Base-by-base conservation (phyloP, 2,329 filamentous ascomycete genomes). In the Penicillium corylophilum region DNA sequence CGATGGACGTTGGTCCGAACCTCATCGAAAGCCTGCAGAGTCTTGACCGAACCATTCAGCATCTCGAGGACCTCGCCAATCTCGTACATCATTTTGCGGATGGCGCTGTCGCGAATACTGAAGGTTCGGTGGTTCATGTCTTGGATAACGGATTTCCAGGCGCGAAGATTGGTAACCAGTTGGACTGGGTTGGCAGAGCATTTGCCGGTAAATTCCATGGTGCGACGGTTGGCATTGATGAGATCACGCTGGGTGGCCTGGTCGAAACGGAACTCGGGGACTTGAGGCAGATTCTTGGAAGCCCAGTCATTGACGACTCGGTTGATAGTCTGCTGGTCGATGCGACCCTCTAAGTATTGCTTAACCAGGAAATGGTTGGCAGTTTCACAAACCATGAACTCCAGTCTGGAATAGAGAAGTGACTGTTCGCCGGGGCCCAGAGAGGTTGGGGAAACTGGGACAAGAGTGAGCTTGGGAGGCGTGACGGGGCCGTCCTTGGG, bases 241-340 rank as follows among this genome's bases (percentile, higher is more conserved):
- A 82, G 63, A 18, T 76, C 71, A 10, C 73, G 71, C 58, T 82
- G 79, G 8, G 77, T 80, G 18, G 64, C 63, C 61, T 80, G 76
- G 60, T 81, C 78, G 57, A 79, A 82, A 55, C 75, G 74, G 60
- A 82, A 82, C 52, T 81, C 75, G 8, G 74, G 67, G 20, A 81
- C 77, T 36, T 71, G 69, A 15, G 76, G 74, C 10, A 77, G 67
- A 44, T 78, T 77, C 50, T 77, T 78, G 1, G 70, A 68, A 28
- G 64, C 67, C 78, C 78, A 78, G 53, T 62, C 66, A 26, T 65
- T 64, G 40, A 62, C 68, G 33, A 74, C 52, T 46, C 70, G 73
- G 20, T 61, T 62, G 48, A 78, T 65, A 4, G 73, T 75, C 15
- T 73, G 70, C 5, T 61, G 55, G 1, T 68, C 69, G 38, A 79